Evolutionary conservation across 225 moss, liverwort and hornwort genomes (phyloP).

Genomic region (Antitrichia curtipendula): DNA sequence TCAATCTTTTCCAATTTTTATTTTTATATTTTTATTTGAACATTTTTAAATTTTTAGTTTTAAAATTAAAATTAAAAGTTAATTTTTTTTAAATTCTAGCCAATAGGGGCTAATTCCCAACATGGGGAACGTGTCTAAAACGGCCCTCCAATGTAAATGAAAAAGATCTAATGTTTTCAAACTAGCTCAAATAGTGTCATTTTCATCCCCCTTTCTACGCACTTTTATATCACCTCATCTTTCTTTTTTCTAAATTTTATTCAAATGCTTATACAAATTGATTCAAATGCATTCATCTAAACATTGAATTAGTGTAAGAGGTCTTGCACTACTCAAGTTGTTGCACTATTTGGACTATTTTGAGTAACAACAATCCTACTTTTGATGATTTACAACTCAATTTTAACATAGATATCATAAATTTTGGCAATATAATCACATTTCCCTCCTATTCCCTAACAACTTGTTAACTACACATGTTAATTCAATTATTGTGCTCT

Average conservation of each 20-base stretch:
- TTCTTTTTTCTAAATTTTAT: neutral
- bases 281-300: neutral
- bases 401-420: neutral
- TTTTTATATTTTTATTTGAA: too few relatives aligned
- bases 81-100: too few relatives aligned
- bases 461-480: fast-evolving
- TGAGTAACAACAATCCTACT: neutral
- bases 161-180: too few relatives aligned
- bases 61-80: too few relatives aligned
- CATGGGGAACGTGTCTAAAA: too few relatives aligned
- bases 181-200: neutral
- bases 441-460: neutral
- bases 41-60: too few relatives aligned
- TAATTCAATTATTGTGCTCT: neutral
- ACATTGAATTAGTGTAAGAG: too few relatives aligned
- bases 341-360: too few relatives aligned
- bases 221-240: neutral
- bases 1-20: too few relatives aligned
- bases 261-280: neutral
- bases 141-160: too few relatives aligned
- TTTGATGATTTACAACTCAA: neutral
- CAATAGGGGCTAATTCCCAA: too few relatives aligned
- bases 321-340: neutral
- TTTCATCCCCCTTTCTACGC: neutral
- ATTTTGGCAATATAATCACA: neutral